Evolutionary conservation across 805 yeast species (phyloP).

Genomic region (Ogataea ganodermae): DNA sequence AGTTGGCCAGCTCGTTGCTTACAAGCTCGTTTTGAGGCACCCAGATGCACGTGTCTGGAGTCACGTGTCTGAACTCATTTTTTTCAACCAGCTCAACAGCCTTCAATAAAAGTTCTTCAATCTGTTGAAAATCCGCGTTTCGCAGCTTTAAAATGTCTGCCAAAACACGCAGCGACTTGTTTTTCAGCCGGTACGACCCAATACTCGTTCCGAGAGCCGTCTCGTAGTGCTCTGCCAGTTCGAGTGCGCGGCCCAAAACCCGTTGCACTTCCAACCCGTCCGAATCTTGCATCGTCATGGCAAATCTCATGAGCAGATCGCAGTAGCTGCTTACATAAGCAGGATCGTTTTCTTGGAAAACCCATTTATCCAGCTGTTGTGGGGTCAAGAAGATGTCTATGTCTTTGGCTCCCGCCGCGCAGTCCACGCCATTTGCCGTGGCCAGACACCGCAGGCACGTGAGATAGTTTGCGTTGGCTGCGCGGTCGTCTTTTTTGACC

Average conservation of each 20-base stretch:
- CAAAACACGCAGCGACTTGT: conserved; percentile 38
- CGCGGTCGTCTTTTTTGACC: conserved; percentile 32
- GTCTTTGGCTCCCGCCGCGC: conserved; percentile 15
- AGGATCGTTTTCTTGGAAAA: conserved; percentile 33
- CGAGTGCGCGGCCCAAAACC: conserved; percentile 33
- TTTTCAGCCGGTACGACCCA: conserved; percentile 33
- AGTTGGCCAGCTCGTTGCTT: conserved; percentile 27
- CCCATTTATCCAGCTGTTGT: conserved; percentile 28
- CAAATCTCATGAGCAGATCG: conserved; percentile 43
- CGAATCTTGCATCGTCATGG: conserved; percentile 36
- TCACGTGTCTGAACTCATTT: conserved; percentile 24
- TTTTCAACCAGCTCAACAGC: conserved; percentile 29
- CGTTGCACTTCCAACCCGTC: conserved; percentile 27
- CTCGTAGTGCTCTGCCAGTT: conserved; percentile 34
- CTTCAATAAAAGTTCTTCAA: conserved; percentile 35
- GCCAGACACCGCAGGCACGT: conserved; percentile 36
- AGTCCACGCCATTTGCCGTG: conserved; percentile 27
- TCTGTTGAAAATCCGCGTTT: conserved; percentile 22
- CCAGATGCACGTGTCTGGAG: conserved; percentile 14
- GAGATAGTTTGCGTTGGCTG: conserved; percentile 38
- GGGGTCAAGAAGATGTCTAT: conserved; percentile 12
- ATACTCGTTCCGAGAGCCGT: conserved; percentile 19
- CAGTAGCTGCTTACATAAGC: conserved; percentile 36
- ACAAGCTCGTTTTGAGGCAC: conserved; percentile 27
- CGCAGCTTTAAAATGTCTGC: conserved; percentile 33